Percentiles rank a stretch among this genome's conserved stretches.
These are phyloP conservation scores for Aureobasidium leucospermi DNA, from an alignment of 2,329 filamentous ascomycete genomes.

Conservation along the genomic window DNA sequence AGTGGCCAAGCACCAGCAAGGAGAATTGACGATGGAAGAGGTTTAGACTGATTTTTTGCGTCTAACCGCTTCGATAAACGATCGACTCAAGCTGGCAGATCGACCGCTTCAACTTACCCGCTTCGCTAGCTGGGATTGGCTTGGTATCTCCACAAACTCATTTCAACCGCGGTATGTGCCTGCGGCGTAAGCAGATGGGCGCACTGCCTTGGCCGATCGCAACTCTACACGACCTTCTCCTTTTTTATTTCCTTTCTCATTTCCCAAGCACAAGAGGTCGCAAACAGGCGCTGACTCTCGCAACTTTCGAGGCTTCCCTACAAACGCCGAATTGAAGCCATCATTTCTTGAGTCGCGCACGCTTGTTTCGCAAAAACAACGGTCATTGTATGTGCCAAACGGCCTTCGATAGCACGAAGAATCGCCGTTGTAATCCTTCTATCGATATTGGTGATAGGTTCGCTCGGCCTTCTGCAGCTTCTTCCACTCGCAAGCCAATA, in stretches of 20 bases:
- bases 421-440: constrained; percentile 10
- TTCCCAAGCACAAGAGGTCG: background rate
- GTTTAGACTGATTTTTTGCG: background rate
- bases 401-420: constrained; percentile 14
- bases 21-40: constrained; percentile 12
- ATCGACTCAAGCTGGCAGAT: constrained; percentile 1
- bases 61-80: too few relatives aligned
- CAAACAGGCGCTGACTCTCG: constrained; percentile 2
- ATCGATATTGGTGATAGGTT: constrained; percentile 12
- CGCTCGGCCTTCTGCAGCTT: constrained; percentile 1
- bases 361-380: constrained; percentile 8
- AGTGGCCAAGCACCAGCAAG: constrained; percentile 8
- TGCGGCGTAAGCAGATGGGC: constrained; percentile 5
- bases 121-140: background rate
- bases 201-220: constrained; percentile 10
- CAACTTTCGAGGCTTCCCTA: background rate
- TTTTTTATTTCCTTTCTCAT: constrained; percentile 9
- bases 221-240: constrained; percentile 12
- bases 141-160: constrained; percentile 10
- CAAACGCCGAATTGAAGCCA: constrained; percentile 10
- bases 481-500: constrained; percentile 7
- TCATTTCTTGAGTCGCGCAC: background rate
- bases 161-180: constrained; percentile 5
- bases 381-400: constrained; percentile 5
- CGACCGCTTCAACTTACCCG: constrained; percentile 3